phyloP scores from a whole-genome alignment of 371 early-diverging fungal species.

The Paramicrosporidium saccamoebae region DNA sequence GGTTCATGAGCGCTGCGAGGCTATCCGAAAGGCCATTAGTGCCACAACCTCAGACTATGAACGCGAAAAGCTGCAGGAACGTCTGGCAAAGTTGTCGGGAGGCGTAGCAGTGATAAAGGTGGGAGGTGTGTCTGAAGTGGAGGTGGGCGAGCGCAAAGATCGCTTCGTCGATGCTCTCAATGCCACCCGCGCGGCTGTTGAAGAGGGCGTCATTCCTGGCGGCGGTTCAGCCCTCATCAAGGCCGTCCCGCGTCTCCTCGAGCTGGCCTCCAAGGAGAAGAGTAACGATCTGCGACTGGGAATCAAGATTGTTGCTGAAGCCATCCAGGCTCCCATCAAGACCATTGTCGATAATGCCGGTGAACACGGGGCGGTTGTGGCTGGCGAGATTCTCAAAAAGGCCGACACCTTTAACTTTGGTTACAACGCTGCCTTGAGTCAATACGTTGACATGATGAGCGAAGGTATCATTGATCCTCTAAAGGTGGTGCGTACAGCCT shows the following conservation, averaged over 20 bases:
- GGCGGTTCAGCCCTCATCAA: conserved; percentile 85
- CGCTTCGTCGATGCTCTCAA: conserved; percentile 86
- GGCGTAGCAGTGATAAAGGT: conserved; percentile 95
- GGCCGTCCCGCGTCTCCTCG: conserved; percentile 38
- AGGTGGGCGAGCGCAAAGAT: conserved; percentile 97
- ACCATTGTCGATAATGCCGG: conserved; percentile 88
- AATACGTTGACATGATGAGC: conserved; percentile 75
- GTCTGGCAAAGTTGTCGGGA: conserved; percentile 81
- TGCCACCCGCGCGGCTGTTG: conserved; percentile 92
- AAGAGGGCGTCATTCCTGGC: conserved; percentile 90
- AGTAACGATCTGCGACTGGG: conserved; percentile 94
- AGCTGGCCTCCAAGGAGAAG: conserved; percentile 33
- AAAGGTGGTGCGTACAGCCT: conserved; percentile 85
- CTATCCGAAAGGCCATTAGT: conserved; percentile 60
- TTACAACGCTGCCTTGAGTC: conserved; percentile 60
- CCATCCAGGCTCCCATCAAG: conserved; percentile 60
- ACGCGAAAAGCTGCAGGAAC: conserved; percentile 89
- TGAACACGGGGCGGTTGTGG: conserved; percentile 75
- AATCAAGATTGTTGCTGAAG: conserved; percentile 66
- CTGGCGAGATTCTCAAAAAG: conserved; percentile 48
- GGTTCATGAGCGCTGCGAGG: conserved; percentile 68
- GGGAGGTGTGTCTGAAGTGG: conserved; percentile 83
- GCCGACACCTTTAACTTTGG: conserved; percentile 45
- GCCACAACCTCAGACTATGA: conserved; percentile 64
- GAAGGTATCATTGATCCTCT: conserved; percentile 84